Evolutionary conservation across 495 filamentous ascomycete species (phyloP).

Genomic region (Bombardia bombarda): DNA sequence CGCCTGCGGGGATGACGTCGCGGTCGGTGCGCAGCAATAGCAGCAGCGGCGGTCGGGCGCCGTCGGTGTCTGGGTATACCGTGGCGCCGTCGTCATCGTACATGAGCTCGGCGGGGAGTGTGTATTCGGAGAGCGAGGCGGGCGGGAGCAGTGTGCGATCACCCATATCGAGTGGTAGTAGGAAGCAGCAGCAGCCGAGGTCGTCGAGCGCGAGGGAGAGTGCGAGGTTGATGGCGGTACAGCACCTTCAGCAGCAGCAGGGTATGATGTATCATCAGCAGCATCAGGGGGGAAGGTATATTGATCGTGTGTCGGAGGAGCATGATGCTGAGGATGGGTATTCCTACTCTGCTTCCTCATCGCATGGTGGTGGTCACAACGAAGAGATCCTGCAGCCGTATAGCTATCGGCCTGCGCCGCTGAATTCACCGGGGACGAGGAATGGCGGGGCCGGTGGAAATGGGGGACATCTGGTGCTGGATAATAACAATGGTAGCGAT

Average conservation of each 20-base stretch:
- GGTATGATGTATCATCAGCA: too few relatives aligned
- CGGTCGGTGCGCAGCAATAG: slow-evolving; percentile 19
- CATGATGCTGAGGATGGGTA: too few relatives aligned
- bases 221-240: too few relatives aligned
- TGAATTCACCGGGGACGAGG: slow-evolving; percentile 7
- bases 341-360: too few relatives aligned
- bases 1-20: slow-evolving; percentile 14
- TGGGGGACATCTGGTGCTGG: slow-evolving; percentile 19
- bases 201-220: too few relatives aligned
- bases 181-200: too few relatives aligned
- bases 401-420: slow-evolving; percentile 9
- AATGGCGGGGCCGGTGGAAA: not conserved
- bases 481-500: slow-evolving; percentile 16
- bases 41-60: slow-evolving; percentile 14
- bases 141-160: slow-evolving; percentile 18
- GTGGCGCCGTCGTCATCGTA: slow-evolving; percentile 5
- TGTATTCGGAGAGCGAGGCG: slow-evolving; percentile 15
- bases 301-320: slow-evolving; percentile 10
- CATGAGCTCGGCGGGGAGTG: slow-evolving; percentile 13
- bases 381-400: too few relatives aligned
- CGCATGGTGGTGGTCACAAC: slow-evolving; percentile 1
- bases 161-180: slow-evolving; percentile 13
- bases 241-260: too few relatives aligned
- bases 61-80: slow-evolving; percentile 6
- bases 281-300: too few relatives aligned